Evolutionary conservation across 306 rosid species (phyloP).

Genomic region (Corylus avellana): DNA sequence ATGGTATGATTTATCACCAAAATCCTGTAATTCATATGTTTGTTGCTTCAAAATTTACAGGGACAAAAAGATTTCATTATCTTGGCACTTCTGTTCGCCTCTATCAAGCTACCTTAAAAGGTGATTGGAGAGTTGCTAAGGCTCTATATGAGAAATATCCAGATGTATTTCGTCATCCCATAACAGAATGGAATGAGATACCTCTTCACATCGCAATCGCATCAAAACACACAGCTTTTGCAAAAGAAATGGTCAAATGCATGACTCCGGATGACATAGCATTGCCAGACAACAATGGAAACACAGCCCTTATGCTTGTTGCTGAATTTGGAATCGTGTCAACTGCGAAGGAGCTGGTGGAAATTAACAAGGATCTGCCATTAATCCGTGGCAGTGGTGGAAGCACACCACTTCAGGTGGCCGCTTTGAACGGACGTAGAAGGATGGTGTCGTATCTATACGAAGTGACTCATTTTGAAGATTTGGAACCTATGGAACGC

Average conservation of each 20-base stretch:
- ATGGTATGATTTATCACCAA: too few species aligned
- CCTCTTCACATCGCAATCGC: constrained; percentile 26
- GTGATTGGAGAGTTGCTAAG: constrained; percentile 12
- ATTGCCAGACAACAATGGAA: neutral
- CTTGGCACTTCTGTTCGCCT: neutral
- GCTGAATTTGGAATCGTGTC: constrained; percentile 12
- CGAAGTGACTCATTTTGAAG: neutral
- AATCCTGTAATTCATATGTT: too few species aligned
- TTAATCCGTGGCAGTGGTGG: neutral
- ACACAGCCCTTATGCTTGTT: constrained; percentile 20
- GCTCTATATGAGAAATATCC: neutral
- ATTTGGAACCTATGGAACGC: neutral
- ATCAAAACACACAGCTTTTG: constrained; percentile 13
- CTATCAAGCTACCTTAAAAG: constrained; percentile 10
- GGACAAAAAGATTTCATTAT: neutral
- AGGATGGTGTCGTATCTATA: neutral
- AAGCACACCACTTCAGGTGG: constrained; percentile 11
- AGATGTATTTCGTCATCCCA: neutral
- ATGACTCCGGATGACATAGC: constrained; percentile 1
- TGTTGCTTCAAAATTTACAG: neutral
- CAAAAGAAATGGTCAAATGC: neutral
- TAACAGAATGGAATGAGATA: neutral
- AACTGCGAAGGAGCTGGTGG: constrained; percentile 9
- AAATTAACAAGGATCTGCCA: neutral
- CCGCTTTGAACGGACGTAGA: constrained; percentile 8